phyloP scores from a whole-genome alignment of 768 basidiomycete species.

The Boletus tomentosulus region DNA sequence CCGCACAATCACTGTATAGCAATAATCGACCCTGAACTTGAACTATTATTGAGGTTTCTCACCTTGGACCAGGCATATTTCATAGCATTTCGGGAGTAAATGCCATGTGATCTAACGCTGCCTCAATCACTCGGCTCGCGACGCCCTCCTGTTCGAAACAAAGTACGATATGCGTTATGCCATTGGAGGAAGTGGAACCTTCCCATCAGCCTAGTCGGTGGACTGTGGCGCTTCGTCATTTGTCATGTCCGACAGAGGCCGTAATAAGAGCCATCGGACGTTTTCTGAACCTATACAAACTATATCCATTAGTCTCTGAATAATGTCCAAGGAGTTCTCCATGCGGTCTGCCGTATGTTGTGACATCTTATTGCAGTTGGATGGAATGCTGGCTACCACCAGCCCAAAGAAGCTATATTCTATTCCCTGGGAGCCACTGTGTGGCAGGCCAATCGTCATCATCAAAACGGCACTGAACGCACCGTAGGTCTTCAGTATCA shows the following conservation, averaged over 20 bases:
- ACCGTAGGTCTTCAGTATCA: too few species aligned
- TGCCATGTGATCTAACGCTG: background rate
- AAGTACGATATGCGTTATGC: background rate
- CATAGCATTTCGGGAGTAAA: background rate
- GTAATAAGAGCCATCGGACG: background rate
- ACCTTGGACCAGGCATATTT: background rate
- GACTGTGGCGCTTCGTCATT: background rate
- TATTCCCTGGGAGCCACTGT: background rate
- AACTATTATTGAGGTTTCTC: background rate
- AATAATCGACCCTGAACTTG: background rate
- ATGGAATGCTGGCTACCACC: background rate
- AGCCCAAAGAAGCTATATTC: background rate
- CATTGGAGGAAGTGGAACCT: background rate
- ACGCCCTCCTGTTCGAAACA: too few species aligned
- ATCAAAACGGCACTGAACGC: background rate
- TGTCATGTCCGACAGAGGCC: background rate
- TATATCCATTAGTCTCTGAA: background rate
- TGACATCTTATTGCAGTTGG: background rate
- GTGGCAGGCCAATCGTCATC: background rate
- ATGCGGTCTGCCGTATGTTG: background rate
- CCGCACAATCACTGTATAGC: background rate
- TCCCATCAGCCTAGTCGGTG: background rate
- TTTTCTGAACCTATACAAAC: background rate
- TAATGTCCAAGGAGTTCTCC: background rate
- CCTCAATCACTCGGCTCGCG: background rate